A percentile compares a stretch with the other conserved stretches of the same genome.
Evolutionary conservation across 371 early-diverging fungal genomes (phyloP).

Genomic region (Coemansia sp.): DNA sequence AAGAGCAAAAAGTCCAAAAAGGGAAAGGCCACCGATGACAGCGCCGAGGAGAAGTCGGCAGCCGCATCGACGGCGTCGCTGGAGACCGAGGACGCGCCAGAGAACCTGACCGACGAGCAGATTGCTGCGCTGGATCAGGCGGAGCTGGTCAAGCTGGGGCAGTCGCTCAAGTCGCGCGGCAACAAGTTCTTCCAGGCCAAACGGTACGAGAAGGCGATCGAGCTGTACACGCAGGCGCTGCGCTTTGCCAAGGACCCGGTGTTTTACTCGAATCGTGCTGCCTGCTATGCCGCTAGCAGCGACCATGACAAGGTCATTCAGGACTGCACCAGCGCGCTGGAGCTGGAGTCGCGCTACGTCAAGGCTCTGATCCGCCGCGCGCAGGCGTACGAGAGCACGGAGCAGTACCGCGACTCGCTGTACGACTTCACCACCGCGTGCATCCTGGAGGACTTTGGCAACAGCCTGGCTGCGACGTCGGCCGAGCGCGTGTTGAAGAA

Average conservation of each 20-base stretch:
- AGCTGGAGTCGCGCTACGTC: slow-evolving; percentile 72
- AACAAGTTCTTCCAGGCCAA: slow-evolving; percentile 82
- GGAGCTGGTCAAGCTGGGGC: slow-evolving; percentile 65
- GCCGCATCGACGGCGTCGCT: slow-evolving; percentile 11
- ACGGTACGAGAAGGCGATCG: slow-evolving; percentile 82
- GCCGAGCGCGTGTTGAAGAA: slow-evolving; percentile 89
- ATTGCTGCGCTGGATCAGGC: slow-evolving; percentile 60
- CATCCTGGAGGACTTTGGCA: slow-evolving; percentile 91
- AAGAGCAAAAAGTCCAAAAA: slow-evolving; percentile 39
- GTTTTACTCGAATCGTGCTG: slow-evolving; percentile 93
- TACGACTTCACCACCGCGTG: slow-evolving; percentile 92
- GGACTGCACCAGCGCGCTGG: slow-evolving; percentile 70
- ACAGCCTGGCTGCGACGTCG: slow-evolving; percentile 72
- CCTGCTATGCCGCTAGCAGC: slow-evolving; percentile 77
- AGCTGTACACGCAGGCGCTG: slow-evolving; percentile 86
- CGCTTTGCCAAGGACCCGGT: slow-evolving; percentile 75
- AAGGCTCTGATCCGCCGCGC: slow-evolving; percentile 86
- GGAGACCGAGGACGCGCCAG: slow-evolving; percentile 37
- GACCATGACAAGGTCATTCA: slow-evolving; percentile 66
- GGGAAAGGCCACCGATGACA: slow-evolving; percentile 25
- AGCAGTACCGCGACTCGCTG: slow-evolving; percentile 71
- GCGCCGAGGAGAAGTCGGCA: slow-evolving; percentile 8
- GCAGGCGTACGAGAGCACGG: slow-evolving; percentile 73
- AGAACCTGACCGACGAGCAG: slow-evolving; percentile 58
- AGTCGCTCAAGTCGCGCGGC: slow-evolving; percentile 79